phyloP scores from a whole-genome alignment of 441 rosid genomes.

The Aleurites moluccanus region DNA sequence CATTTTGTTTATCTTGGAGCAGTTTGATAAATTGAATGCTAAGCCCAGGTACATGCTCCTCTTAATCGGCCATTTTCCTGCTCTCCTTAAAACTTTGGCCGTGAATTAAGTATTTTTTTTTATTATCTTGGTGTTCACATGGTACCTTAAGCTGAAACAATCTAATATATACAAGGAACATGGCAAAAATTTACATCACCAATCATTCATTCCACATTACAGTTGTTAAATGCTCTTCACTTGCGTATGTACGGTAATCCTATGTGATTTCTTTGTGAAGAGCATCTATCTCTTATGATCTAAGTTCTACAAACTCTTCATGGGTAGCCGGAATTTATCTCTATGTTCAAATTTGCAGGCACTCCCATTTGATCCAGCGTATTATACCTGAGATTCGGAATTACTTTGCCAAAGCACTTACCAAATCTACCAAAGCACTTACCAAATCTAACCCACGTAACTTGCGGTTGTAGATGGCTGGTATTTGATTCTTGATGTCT shows the following conservation, averaged over 20 bases:
- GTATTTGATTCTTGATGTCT: constrained; percentile 39
- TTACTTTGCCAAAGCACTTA: constrained; percentile 75
- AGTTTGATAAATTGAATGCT: constrained; percentile 73
- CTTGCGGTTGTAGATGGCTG: constrained; percentile 52
- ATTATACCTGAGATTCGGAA: constrained; percentile 78
- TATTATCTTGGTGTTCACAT: not conserved
- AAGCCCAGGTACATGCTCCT: constrained; percentile 61
- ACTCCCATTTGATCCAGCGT: constrained; percentile 68
- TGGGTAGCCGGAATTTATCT: not conserved
- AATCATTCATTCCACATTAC: not conserved
- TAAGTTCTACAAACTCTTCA: not conserved
- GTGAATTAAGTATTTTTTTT: not conserved
- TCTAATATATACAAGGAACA: not conserved
- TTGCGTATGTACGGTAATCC: too few relatives aligned
- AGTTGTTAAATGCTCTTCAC: not conserved
- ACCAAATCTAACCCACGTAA: constrained; percentile 64
- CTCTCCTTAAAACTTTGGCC: not conserved
- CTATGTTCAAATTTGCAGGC: constrained; percentile 56
- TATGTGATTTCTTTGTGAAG: not conserved
- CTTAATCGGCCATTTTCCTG: not conserved
- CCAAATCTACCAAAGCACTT: constrained; percentile 70
- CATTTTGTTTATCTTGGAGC: constrained; percentile 90
- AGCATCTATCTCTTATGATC: not conserved
- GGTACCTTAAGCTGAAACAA: not conserved
- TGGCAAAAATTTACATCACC: not conserved